Percentiles rank a stretch among this genome's conserved stretches.
These are phyloP conservation scores for Alternaria conjuncta DNA, from an alignment of 2,329 filamentous ascomycete genomes.

Conservation along the genomic window DNA sequence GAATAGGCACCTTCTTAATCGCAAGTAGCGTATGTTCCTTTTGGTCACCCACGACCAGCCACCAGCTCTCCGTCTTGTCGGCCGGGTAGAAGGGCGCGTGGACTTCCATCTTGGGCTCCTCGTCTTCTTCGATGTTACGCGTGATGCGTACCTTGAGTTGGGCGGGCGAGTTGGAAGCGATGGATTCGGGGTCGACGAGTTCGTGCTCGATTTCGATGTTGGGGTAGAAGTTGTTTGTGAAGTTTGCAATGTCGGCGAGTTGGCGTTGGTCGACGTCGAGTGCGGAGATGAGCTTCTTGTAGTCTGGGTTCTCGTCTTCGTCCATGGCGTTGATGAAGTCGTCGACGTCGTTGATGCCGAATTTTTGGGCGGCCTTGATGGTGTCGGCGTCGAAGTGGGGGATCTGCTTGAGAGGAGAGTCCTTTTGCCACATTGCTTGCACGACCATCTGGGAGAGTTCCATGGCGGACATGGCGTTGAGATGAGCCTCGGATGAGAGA, in stretches of 20 bases:
- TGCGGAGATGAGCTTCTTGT: conserved; percentile 76
- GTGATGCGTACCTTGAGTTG: conserved; percentile 85
- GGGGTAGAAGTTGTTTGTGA: conserved; percentile 96
- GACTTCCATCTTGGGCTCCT: conserved; percentile 79
- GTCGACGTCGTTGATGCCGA: conserved; percentile 88
- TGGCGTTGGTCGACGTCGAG: conserved; percentile 82
- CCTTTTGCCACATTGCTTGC: conserved; percentile 98
- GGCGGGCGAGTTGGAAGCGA: conserved; percentile 80
- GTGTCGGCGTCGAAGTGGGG: conserved; percentile 88
- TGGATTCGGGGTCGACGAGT: conserved; percentile 78
- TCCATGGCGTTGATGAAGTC: conserved; percentile 99
- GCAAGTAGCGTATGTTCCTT: conserved; percentile 84
- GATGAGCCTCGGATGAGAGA: conserved; percentile 89
- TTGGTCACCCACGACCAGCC: conserved; percentile 95
- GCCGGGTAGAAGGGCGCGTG: conserved; percentile 94
- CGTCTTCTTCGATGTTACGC: conserved; percentile 77
- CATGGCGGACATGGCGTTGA: conserved; percentile 98
- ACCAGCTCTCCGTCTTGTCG: conserved; percentile 98
- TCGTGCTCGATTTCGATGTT: conserved; percentile 92
- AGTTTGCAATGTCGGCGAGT: conserved; percentile 85
- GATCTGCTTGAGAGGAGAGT: conserved; percentile 96
- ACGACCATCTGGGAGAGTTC: conserved; percentile 99
- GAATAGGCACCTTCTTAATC: conserved; percentile 93
- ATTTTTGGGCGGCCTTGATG: conserved; percentile 81
- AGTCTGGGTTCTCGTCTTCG: conserved; percentile 86